These are phyloP conservation scores for Talaromyces adpressus DNA, from an alignment of 495 filamentous ascomycete species.

Conservation along the genomic window DNA sequence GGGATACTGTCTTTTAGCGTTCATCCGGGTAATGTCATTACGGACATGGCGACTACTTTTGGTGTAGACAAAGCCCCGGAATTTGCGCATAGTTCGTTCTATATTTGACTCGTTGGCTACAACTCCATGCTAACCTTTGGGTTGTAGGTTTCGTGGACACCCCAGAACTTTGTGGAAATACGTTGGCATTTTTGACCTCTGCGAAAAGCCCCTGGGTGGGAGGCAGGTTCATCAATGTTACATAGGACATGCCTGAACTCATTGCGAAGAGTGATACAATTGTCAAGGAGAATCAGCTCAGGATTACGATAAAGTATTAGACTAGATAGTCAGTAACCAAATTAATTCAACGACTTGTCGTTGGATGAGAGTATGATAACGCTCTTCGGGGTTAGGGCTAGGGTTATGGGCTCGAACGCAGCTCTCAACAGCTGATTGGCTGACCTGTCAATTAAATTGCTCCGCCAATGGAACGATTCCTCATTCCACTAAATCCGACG, in stretches of 20 bases:
- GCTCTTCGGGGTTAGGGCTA: not conserved
- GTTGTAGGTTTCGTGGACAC: conserved; percentile 18
- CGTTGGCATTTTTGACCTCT: conserved; percentile 23
- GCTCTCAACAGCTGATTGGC: not conserved
- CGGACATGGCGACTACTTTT: conserved; percentile 18
- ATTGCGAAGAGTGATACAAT: conserved; percentile 34
- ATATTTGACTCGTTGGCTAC: not conserved
- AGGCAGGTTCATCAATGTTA: conserved; percentile 27
- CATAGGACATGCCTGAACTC: conserved; percentile 42
- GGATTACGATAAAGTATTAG: conserved; percentile 8
- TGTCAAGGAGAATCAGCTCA: conserved; percentile 29
- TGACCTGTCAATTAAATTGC: not conserved
- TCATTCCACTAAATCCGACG: not conserved
- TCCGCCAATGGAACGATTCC: not conserved
- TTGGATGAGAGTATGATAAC: too few species aligned
- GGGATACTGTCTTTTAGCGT: conserved; percentile 33
- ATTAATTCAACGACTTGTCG: not conserved
- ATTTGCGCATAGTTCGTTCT: not conserved
- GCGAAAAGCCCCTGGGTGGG: conserved; percentile 32
- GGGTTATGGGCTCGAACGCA: not conserved
- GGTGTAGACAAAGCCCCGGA: not conserved
- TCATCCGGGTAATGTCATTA: conserved; percentile 40
- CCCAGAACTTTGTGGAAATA: conserved; percentile 28
- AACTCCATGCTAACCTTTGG: not conserved
- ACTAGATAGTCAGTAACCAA: not conserved